These are phyloP conservation scores for Cryptosporidium felis DNA, from an alignment of 169 alveolate species.

Conservation along the genomic window DNA sequence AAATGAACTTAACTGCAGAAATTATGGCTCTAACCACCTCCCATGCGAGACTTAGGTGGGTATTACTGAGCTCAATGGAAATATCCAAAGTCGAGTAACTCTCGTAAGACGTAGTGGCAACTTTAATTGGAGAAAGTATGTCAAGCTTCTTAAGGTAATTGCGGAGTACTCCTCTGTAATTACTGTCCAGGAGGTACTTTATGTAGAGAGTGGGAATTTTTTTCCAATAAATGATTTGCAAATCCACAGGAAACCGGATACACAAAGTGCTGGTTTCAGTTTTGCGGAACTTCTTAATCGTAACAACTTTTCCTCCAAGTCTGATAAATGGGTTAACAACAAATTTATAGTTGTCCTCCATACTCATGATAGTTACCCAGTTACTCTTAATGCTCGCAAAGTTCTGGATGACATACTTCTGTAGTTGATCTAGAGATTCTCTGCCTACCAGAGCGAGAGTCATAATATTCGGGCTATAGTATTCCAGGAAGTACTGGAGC, in stretches of 20 bases:
- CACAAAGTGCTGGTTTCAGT: neutral
- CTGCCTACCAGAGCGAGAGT: conserved; percentile 28
- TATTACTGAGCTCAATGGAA: conserved; percentile 14
- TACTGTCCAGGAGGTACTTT: conserved; percentile 26
- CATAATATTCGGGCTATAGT: conserved; percentile 43
- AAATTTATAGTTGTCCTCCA: conserved; percentile 33
- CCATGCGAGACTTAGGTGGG: conserved; percentile 11
- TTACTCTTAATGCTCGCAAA: conserved; percentile 21
- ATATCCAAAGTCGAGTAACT: conserved; percentile 32
- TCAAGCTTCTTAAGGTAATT: conserved; percentile 2
- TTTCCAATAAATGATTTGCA: conserved; percentile 11
- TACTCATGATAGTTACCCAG: neutral
- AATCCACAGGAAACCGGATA: conserved; percentile 34
- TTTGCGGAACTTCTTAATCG: neutral
- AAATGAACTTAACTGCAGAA: neutral
- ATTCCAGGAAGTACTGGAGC: conserved; percentile 1
- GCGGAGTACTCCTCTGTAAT: conserved; percentile 12
- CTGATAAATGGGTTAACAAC: conserved; percentile 14
- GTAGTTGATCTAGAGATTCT: conserved; percentile 25
- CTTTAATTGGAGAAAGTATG: neutral
- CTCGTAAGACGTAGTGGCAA: neutral
- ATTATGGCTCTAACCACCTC: conserved; percentile 11
- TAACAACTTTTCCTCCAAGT: neutral
- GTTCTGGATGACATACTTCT: conserved; percentile 15
- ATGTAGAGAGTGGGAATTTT: conserved; percentile 15